Conservation (phyloP, 768 basidiomycete species). For the Podaxis mareebaensis region DNA sequence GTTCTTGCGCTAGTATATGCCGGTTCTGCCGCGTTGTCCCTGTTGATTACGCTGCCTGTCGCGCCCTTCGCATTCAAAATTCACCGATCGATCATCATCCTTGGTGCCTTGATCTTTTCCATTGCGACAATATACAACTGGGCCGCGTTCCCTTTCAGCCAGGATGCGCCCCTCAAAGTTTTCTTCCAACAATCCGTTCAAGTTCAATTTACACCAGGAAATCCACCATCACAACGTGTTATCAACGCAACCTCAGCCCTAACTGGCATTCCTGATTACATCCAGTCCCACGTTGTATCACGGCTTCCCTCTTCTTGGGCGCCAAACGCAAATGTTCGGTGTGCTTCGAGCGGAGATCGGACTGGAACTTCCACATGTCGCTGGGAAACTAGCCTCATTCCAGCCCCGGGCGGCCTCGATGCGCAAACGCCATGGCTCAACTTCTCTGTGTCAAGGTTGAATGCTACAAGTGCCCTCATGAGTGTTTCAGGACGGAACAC, state of each 20-base stretch:
- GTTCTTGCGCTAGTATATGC: constrained; percentile 22
- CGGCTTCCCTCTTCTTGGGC: constrained; percentile 51
- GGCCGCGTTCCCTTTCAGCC: constrained; percentile 20
- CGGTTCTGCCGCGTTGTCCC: constrained; percentile 18
- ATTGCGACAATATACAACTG: constrained; percentile 18
- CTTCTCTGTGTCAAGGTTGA: constrained; percentile 35
- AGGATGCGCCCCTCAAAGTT: constrained; percentile 22
- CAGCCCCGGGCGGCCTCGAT: constrained; percentile 35
- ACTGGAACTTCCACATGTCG: constrained; percentile 45
- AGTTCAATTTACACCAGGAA: constrained; percentile 32
- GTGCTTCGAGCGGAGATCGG: constrained; percentile 25
- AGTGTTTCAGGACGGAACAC: constrained; percentile 57
- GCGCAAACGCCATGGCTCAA: constrained; percentile 38
- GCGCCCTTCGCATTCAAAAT: constrained; percentile 29
- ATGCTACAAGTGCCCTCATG: constrained; percentile 29
- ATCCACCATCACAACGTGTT: constrained; percentile 24
- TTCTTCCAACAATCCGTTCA: constrained; percentile 22
- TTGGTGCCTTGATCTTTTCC: constrained; percentile 16
- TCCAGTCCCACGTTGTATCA: constrained; percentile 45
- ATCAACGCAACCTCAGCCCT: constrained; percentile 26
- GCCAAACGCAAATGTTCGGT: constrained; percentile 34
- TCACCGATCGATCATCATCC: constrained; percentile 18
- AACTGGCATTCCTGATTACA: constrained; percentile 44
- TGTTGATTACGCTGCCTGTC: constrained; percentile 26
- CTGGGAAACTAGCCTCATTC: constrained; percentile 44